Base-by-base conservation (phyloP, 768 basidiomycete species). In the Rhodocollybia butyracea region DNA sequence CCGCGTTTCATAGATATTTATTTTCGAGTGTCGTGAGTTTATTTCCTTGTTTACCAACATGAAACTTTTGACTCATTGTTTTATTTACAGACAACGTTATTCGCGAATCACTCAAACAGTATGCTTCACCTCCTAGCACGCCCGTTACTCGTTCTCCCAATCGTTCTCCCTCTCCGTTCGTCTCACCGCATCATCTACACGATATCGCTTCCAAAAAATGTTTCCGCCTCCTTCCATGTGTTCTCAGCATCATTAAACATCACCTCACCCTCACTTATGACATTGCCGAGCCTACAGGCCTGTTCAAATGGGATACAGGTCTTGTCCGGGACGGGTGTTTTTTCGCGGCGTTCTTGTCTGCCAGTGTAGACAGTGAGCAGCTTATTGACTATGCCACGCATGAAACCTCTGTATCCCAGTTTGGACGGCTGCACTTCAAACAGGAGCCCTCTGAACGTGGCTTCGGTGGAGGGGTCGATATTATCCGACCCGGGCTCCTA, bases 261-360 rank as follows among this genome's bases (percentile, higher is more conserved):
- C 81, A 85, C 60, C 64, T 82, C 5, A 69, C 61, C 11, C 64
- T 73, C 22, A 59, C 75, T 3, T 62, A 61, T 50, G 73, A 70
- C 21, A 63, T 61, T 36, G 59, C 55, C 17, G 66, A 69, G 36
- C 64, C 62, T 17, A 61, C 68, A 21, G 76, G 76, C 12, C 81
- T 96, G 61, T 93, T 97, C 65, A 79, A 78, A 61, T 95, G 88
- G 77, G 94, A 98, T 66, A 83, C 92, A 1, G 87, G 88, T 19
- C 77, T 95, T 3, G 84, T 94, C 51, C 82, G 90, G 19, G 94
- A 96, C 62, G 94, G 94, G 3, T 91, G 88, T 63, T 96, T 88
- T 77, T 95, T 88, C 62, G 90, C 91, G 3, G 92, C 85, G 2
- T 82, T 88, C 58, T 72, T 94, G 36, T 79, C 91, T 5, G 89